Conservation (phyloP, 1,139 yeast genomes). For the Pichia sp. region DNA sequence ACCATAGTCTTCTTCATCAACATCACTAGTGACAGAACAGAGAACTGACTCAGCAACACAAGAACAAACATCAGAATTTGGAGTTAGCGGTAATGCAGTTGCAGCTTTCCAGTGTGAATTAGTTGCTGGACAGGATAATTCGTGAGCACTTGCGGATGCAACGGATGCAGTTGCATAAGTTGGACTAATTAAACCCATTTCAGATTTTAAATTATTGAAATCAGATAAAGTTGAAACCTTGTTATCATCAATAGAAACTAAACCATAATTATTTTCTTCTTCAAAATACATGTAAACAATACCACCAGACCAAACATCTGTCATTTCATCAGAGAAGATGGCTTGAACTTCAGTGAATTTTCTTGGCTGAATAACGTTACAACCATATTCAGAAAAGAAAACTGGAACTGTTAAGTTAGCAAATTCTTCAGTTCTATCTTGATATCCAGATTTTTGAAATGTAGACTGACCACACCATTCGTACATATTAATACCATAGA, state of each 20-base stretch:
- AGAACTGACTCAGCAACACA: slow-evolving; percentile 47
- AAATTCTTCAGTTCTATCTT: slow-evolving; percentile 66
- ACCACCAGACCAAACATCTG: slow-evolving; percentile 85
- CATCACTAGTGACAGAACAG: slow-evolving; percentile 50
- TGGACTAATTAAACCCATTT: slow-evolving; percentile 52
- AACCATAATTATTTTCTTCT: slow-evolving; percentile 69
- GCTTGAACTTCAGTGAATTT: slow-evolving; percentile 64
- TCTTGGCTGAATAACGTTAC: slow-evolving; percentile 60
- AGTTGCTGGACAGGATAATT: slow-evolving; percentile 47
- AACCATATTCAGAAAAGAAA: slow-evolving; percentile 79
- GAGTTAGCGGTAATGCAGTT: slow-evolving; percentile 70
- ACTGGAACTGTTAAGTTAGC: slow-evolving; percentile 59
- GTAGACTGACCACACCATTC: slow-evolving; percentile 87
- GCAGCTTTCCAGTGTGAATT: slow-evolving; percentile 52
- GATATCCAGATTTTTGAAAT: slow-evolving; percentile 62
- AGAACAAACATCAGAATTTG: slow-evolving; percentile 53
- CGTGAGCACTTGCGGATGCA: slow-evolving; percentile 37
- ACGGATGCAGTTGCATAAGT: slow-evolving; percentile 47
- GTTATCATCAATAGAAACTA: slow-evolving; percentile 40
- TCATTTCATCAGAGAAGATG: slow-evolving; percentile 55
- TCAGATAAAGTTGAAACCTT: slow-evolving; percentile 57
- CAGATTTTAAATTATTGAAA: slow-evolving; percentile 46
- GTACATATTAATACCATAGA: slow-evolving; percentile 92
- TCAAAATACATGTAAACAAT: slow-evolving; percentile 78
- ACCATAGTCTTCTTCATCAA: slow-evolving; percentile 45